phyloP scores from a whole-genome alignment of 768 basidiomycete species.

The Austroboletus eburneus region DNA sequence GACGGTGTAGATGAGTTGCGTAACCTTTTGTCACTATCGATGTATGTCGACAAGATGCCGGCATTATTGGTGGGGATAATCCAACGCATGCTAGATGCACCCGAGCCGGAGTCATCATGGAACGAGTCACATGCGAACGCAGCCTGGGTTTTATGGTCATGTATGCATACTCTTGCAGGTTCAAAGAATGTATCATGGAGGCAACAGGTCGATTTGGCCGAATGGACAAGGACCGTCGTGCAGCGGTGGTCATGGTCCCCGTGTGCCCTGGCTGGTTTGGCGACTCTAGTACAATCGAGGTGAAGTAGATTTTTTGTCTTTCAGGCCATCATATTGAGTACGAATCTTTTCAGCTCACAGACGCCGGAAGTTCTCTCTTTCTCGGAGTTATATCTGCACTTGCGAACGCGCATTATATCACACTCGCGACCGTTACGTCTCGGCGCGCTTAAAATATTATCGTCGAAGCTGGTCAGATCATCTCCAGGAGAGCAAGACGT shows the following conservation, averaged over 20 bases:
- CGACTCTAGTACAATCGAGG: constrained; percentile 45
- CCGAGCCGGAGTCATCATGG: constrained; percentile 30
- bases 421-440: constrained; percentile 67
- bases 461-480: constrained; percentile 45
- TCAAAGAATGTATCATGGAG: constrained; percentile 45
- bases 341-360: constrained; percentile 12
- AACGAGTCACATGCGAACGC: constrained; percentile 36
- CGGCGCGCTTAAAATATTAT: constrained; percentile 58
- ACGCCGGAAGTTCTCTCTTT: constrained; percentile 33
- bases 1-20: constrained; percentile 50
- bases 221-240: constrained; percentile 45
- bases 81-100: constrained; percentile 34
- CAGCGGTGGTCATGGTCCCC: constrained; percentile 58
- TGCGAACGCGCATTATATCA: constrained; percentile 61
- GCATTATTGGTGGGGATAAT: constrained; percentile 43
- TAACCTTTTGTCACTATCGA: constrained; percentile 50
- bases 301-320: constrained; percentile 18
- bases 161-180: constrained; percentile 44
- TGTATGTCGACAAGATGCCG: constrained; percentile 45
- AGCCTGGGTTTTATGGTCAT: constrained; percentile 58
- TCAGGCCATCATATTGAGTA: not conserved
- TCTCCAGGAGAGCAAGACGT: constrained; percentile 47
- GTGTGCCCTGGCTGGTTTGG: constrained; percentile 51
- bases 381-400: constrained; percentile 45
- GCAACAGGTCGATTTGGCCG: constrained; percentile 40